These are phyloP conservation scores for Parsonsia alboflavescens DNA, from an alignment of 257 asterid species.

Conservation along the genomic window DNA sequence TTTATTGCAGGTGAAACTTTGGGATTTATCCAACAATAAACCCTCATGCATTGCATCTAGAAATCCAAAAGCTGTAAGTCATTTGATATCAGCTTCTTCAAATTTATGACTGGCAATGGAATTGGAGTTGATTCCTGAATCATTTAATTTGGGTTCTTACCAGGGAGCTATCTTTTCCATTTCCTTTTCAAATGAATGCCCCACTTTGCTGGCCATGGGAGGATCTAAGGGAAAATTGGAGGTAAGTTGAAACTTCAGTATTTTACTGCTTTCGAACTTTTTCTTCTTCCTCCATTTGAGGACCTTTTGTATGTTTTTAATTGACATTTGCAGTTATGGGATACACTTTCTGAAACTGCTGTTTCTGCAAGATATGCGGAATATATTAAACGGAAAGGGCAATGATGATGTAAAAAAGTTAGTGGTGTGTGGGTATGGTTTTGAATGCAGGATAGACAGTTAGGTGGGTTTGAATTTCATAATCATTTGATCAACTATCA, in stretches of 20 bases:
- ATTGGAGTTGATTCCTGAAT: not conserved
- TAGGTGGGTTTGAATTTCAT: not conserved
- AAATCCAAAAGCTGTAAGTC: slow-evolving; percentile 46
- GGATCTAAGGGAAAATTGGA: slow-evolving; percentile 81
- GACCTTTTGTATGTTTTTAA: not conserved
- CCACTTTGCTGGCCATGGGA: slow-evolving; percentile 67
- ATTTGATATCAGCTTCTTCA: not conserved
- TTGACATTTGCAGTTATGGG: slow-evolving; percentile 54
- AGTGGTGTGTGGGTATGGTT: not conserved
- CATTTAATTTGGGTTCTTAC: slow-evolving; percentile 8
- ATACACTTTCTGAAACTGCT: slow-evolving; percentile 48
- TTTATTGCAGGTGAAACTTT: slow-evolving; percentile 69
- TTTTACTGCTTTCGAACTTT: not conserved
- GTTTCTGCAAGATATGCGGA: slow-evolving; percentile 43
- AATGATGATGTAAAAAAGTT: slow-evolving; percentile 4
- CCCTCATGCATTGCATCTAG: slow-evolving; percentile 56
- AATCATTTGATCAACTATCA: not conserved
- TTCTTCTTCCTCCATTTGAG: not conserved
- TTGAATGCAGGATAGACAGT: not conserved
- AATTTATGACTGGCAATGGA: not conserved
- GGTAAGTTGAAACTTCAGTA: slow-evolving; percentile 29
- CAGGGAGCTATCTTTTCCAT: slow-evolving; percentile 89
- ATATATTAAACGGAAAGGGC: slow-evolving; percentile 7
- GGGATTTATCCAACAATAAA: slow-evolving; percentile 72
- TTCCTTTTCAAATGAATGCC: slow-evolving; percentile 71